Conservation (phyloP, 768 basidiomycete species). For the Mycena polygramma region DNA sequence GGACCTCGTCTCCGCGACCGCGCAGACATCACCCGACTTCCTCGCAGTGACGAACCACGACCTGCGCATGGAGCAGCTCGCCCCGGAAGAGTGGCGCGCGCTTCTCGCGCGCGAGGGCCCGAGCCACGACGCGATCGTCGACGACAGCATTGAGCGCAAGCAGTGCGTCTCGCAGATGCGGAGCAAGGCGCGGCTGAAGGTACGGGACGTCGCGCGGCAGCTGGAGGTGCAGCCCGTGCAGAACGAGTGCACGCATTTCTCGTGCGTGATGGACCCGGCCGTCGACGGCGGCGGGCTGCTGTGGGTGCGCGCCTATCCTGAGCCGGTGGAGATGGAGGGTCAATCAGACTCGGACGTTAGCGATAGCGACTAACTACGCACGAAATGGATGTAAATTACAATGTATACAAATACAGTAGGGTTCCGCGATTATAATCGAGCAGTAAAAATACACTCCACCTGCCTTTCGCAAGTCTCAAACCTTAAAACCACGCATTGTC, state of each 20-base stretch:
- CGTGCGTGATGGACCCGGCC: constrained; percentile 55
- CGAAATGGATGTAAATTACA: background rate
- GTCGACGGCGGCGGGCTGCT: constrained; percentile 50
- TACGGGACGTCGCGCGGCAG: constrained; percentile 47
- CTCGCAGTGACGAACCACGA: constrained; percentile 56
- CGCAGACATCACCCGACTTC: constrained; percentile 42
- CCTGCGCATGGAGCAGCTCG: constrained; percentile 43
- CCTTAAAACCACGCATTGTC: constrained; percentile 32
- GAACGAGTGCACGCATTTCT: constrained; percentile 54
- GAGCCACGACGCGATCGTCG: constrained; percentile 40
- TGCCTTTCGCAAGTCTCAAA: constrained; percentile 13
- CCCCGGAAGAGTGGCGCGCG: constrained; percentile 38
- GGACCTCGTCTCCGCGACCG: constrained; percentile 43
- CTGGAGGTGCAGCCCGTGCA: constrained; percentile 49
- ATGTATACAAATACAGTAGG: constrained; percentile 19
- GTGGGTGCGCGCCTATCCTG: constrained; percentile 48
- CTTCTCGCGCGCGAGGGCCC: constrained; percentile 31
- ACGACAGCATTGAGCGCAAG: constrained; percentile 52
- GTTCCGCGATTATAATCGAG: constrained; percentile 3
- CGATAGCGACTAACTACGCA: background rate
- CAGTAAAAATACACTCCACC: constrained; percentile 15
- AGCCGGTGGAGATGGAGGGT: constrained; percentile 38
- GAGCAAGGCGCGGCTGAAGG: constrained; percentile 22
- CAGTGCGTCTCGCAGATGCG: constrained; percentile 43
- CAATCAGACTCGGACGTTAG: background rate